Evolutionary conservation across 306 rosid species (phyloP).

Genomic region (Lathyrus tuberosus): DNA sequence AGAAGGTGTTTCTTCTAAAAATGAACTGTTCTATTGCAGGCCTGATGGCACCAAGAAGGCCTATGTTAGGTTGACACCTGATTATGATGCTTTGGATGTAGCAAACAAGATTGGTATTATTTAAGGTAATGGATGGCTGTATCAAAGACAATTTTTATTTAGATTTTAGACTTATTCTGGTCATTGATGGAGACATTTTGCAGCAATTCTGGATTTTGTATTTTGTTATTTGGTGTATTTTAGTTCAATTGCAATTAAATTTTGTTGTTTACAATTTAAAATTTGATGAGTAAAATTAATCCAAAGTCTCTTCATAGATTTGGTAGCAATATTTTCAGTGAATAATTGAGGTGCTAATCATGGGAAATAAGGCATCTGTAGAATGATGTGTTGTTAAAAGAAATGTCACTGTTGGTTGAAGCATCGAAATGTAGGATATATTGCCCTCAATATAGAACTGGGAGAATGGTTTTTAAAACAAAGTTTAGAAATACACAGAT

Average conservation of each 20-base stretch:
- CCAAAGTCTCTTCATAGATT: neutral
- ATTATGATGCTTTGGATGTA: constrained; percentile 88
- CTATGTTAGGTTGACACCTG: constrained; percentile 84
- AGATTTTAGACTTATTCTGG: constrained; percentile 36
- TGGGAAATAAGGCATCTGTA: too few species aligned
- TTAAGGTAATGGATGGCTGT: constrained; percentile 41
- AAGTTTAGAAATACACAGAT: too few species aligned
- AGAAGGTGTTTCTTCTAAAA: neutral
- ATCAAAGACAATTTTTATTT: constrained; percentile 9
- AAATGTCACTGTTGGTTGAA: too few species aligned
- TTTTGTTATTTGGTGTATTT: constrained; percentile 32
- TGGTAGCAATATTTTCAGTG: neutral
- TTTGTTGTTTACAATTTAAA: constrained; percentile 23
- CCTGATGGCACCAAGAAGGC: constrained; percentile 97
- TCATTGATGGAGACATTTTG: constrained; percentile 4
- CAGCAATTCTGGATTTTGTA: constrained; percentile 32
- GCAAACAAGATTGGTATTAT: constrained; percentile 94
- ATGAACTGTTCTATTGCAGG: constrained; percentile 47
- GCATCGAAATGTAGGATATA: too few species aligned
- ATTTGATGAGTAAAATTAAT: constrained; percentile 7
- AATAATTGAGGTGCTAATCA: neutral
- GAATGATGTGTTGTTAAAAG: too few species aligned
- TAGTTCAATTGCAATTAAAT: constrained; percentile 25
- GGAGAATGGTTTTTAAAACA: too few species aligned
- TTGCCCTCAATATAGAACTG: too few species aligned